Conservation (phyloP, 768 basidiomycete genomes). For the Rhizopogon vinicolor region DNA sequence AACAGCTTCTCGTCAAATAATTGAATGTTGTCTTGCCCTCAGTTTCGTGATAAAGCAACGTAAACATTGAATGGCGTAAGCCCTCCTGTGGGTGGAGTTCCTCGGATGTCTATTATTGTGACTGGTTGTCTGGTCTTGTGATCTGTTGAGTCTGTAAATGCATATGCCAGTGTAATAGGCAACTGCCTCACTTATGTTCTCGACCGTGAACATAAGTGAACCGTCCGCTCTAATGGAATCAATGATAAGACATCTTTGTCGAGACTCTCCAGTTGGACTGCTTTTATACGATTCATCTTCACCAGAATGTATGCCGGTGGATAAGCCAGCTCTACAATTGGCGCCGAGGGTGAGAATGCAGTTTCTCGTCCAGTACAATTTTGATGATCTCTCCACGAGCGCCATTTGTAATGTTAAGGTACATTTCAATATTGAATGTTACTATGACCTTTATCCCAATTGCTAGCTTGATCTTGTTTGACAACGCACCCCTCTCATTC, state of each 20-base stretch:
- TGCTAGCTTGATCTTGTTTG: neutral
- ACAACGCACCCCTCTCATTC: neutral
- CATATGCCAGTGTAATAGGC: constrained; percentile 33
- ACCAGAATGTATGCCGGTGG: too few species aligned
- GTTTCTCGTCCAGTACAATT: constrained; percentile 29
- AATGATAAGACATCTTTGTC: neutral
- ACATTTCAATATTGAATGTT: constrained; percentile 30
- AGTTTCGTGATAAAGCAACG: constrained; percentile 32
- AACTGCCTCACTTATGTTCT: constrained; percentile 5
- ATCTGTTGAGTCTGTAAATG: constrained; percentile 28
- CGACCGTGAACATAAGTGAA: neutral
- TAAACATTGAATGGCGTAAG: constrained; percentile 35
- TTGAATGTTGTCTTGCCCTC: constrained; percentile 19
- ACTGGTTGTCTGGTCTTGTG: constrained; percentile 5
- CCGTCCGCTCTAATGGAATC: neutral
- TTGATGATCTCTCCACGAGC: constrained; percentile 27
- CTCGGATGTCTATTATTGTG: too few species aligned
- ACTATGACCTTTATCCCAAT: constrained; percentile 2
- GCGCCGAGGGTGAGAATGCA: neutral
- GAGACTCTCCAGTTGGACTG: neutral
- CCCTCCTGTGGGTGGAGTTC: neutral
- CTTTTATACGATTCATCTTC: neutral
- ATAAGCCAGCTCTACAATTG: neutral
- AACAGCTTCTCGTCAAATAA: too few species aligned
- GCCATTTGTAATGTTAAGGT: constrained; percentile 36